Conservation (phyloP, 2,329 filamentous ascomycete genomes). For the Colletotrichum costaricense region DNA sequence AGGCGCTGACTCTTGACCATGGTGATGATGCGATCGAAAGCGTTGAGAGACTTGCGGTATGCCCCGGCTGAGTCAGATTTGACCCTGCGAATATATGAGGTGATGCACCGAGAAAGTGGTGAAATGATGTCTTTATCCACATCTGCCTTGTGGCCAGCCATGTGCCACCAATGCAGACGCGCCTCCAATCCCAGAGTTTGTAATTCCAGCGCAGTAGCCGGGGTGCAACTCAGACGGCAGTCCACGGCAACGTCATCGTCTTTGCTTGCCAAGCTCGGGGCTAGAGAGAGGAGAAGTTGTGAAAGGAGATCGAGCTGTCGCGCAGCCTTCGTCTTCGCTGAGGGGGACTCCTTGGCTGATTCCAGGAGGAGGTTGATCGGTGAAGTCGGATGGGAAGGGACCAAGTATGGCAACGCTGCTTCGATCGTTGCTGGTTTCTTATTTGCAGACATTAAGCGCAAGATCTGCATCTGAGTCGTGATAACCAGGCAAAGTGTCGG, state of each 20-base stretch:
- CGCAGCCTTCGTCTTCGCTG: constrained; percentile 67
- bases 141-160: constrained; percentile 70
- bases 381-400: constrained; percentile 63
- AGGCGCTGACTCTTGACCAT: constrained; percentile 49
- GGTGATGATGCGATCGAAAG: constrained; percentile 46
- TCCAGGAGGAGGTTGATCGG: constrained; percentile 67
- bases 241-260: constrained; percentile 69
- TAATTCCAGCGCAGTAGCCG: constrained; percentile 69
- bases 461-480: constrained; percentile 71
- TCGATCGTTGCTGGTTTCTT: constrained; percentile 72
- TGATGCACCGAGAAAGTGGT: constrained; percentile 72
- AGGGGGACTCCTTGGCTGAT: constrained; percentile 53
- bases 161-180: constrained; percentile 73
- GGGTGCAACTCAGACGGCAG: constrained; percentile 64
- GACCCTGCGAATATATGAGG: constrained; percentile 68
- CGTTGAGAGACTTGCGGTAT: constrained; percentile 52
- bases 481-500: constrained; percentile 66
- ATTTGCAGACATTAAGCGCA: constrained; percentile 71
- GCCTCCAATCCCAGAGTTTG: constrained; percentile 72
- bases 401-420: constrained; percentile 65
- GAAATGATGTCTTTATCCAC: constrained; percentile 73
- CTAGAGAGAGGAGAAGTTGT: constrained; percentile 72
- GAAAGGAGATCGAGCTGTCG: constrained; percentile 76
- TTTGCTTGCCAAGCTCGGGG: constrained; percentile 73
- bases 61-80: constrained; percentile 45